These are phyloP conservation scores for Penicillium verhagenii DNA, from an alignment of 495 filamentous ascomycete genomes.

Conservation along the genomic window DNA sequence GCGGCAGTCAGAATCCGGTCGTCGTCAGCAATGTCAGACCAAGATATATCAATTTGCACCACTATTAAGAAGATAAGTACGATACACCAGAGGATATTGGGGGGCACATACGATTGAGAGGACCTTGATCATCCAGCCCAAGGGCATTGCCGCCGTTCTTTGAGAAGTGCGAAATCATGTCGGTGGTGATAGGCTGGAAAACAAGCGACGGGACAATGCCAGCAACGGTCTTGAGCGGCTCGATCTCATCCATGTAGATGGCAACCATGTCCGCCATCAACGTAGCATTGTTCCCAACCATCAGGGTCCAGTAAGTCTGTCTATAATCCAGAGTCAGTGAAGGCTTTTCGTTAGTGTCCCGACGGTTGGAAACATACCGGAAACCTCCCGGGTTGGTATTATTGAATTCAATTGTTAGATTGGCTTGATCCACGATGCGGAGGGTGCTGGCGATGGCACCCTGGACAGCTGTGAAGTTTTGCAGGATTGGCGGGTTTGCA, in stretches of 20 bases:
- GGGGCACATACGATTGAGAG: background rate
- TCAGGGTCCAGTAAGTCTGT: constrained; percentile 1
- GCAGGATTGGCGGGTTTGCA: constrained; percentile 1
- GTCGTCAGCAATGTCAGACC: constrained; percentile 29
- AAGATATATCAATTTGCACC: constrained; percentile 13
- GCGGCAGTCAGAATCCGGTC: constrained; percentile 3
- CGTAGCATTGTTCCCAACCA: constrained; percentile 26
- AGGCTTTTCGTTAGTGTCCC: background rate
- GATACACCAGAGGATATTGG: background rate
- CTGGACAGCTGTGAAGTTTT: constrained; percentile 1
- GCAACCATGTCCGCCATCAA: constrained; percentile 46
- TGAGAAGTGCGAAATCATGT: constrained; percentile 21
- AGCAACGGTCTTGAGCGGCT: constrained; percentile 28
- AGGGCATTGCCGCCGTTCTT: constrained; percentile 48
- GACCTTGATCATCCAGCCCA: constrained; percentile 32
- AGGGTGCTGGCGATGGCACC: constrained; percentile 1
- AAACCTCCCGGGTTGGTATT: background rate
- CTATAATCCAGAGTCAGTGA: background rate
- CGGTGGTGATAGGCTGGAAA: constrained; percentile 41
- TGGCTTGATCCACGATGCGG: constrained; percentile 1
- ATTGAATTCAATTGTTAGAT: constrained; percentile 1
- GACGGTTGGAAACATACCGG: background rate
- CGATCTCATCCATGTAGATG: constrained; percentile 44
- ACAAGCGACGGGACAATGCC: constrained; percentile 39
- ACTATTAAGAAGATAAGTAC: constrained; percentile 24